Percentiles rank a stretch among this genome's conserved stretches.
Evolutionary conservation across 2,329 filamentous ascomycete species (phyloP).

Genomic region (Mycosphaerella sp.): DNA sequence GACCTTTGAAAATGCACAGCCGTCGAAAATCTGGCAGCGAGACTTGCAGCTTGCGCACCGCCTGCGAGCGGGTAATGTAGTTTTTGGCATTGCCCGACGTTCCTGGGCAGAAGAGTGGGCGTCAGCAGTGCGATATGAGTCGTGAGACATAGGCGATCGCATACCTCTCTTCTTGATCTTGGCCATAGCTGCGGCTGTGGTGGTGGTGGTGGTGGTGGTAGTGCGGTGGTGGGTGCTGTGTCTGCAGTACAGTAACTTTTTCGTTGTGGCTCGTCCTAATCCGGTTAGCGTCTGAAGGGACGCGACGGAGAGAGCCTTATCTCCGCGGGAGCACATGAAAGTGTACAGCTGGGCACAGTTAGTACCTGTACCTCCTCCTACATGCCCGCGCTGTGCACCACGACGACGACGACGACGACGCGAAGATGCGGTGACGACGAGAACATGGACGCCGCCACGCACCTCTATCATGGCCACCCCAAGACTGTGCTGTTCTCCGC

Average conservation of each 20-base stretch:
- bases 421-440: slow-evolving; percentile 13
- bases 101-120: slow-evolving; percentile 43
- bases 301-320: neutral
- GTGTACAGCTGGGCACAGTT: neutral
- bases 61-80: slow-evolving; percentile 95
- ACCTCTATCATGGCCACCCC: slow-evolving; percentile 33
- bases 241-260: neutral
- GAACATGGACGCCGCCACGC: slow-evolving; percentile 21
- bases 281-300: neutral
- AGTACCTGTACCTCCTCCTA: no score
- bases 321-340: neutral
- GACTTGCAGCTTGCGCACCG: slow-evolving; percentile 95
- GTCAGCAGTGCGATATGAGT: neutral
- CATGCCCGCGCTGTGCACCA: no score
- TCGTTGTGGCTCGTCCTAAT: neutral
- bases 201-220: neutral
- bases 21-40: slow-evolving; percentile 95
- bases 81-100: slow-evolving; percentile 91
- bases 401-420: neutral
- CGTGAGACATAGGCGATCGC: neutral
- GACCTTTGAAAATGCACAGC: slow-evolving; percentile 96
- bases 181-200: slow-evolving; percentile 48
- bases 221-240: no score
- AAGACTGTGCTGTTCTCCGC: slow-evolving; percentile 65
- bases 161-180: slow-evolving; percentile 84